Base-by-base conservation (phyloP, 2,329 filamentous ascomycete species). In the Alternaria metachromatica region DNA sequence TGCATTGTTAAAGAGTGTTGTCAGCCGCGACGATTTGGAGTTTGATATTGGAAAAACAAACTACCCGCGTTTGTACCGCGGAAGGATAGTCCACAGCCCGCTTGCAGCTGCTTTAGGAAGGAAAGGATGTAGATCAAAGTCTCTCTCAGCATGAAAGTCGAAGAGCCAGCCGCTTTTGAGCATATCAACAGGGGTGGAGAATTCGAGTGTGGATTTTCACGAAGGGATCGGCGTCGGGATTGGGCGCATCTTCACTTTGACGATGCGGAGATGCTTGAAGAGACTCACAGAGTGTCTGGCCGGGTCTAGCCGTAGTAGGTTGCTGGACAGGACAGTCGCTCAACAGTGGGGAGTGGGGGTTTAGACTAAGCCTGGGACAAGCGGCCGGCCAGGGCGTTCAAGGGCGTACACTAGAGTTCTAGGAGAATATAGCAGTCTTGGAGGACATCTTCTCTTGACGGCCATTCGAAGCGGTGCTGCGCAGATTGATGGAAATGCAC, bases 31-130 rank as follows among this genome's bases (percentile, higher is more conserved):
- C 12, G 49, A 37, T 41, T 53, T n/a, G 20, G 49, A 23, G 25
- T 37, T 61, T 51, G 45, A 26, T 48, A 21, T 21, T 50, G 30
- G 23, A 28, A 61, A 61, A 61, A 51, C 30, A 55, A 57, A 26
- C 15, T 43, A 53, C 30, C 20, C 20, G 21, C 49, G 23, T 30
- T 30, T 30, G 45, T 21, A 57, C 23, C 12, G 58, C 25, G 53
- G 58, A 54, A 50, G 43, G 44, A 30, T 25, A 50, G 25, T 18
- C 18, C 23, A 44, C 53, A 25, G 58, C 8, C 58, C 33, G 53
- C 41, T 25, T 30, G 20, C 49, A 37, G 28, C 49, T 18, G 15
- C 20, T 26, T 55, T 33, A 15, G 45, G 53, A 50, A 45, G 18
- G 33, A 33, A 21, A 49, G 28, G 23, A 49, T n/a, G 60, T 41